Base-by-base conservation (phyloP, 495 filamentous ascomycete genomes). In the Neurospora tetraspora region DNA sequence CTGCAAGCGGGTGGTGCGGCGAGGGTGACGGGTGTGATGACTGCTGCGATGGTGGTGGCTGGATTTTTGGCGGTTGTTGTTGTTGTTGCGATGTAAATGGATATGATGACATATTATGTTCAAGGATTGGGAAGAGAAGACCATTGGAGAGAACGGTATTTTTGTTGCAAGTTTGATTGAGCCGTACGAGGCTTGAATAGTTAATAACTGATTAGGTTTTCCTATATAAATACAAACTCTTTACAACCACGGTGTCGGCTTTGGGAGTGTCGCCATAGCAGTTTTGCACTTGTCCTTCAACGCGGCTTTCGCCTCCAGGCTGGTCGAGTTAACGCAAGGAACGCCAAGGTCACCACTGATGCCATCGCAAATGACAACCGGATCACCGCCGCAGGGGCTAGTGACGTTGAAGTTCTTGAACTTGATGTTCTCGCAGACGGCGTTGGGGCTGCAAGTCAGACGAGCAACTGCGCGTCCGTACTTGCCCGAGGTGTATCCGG, bases 341-440 rank as follows among this genome's bases (percentile, higher is more conserved):
- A 86, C 75, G 6, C 86, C 87, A 61, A 88, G 82, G 61, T 80
- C 83, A 7, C 85, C 87, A 4, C 81, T 73, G 74, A 89, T 85
- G 0, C 84, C 84, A 76, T 87, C 83, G 74, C 88, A 89, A 69
- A 85, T 80, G 42, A 88, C 79, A 45, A 84, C 81, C 0, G 84
- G 74, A n/a, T 83, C 75, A 18, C 78, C 79, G 0, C 86, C 86
- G 6, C 81, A 80, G 0, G 87, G 87, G 23, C 82, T 85, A 2
- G 80, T 85, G 47, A 89, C 71, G 72, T 85, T 79, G 68, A 89
- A 87, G 38, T 84, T 77, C 70, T 83, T 80, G 75, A 89, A 81
- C 16, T 77, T 77, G 73, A 89, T 86, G 69, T 83, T 81, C 69
- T 83, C 81, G 78, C 88, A 89, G 4, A 88, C 84, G 0, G 86